Conservation (phyloP, 2,329 filamentous ascomycete genomes). For the Aspergillus fumigatus region DNA sequence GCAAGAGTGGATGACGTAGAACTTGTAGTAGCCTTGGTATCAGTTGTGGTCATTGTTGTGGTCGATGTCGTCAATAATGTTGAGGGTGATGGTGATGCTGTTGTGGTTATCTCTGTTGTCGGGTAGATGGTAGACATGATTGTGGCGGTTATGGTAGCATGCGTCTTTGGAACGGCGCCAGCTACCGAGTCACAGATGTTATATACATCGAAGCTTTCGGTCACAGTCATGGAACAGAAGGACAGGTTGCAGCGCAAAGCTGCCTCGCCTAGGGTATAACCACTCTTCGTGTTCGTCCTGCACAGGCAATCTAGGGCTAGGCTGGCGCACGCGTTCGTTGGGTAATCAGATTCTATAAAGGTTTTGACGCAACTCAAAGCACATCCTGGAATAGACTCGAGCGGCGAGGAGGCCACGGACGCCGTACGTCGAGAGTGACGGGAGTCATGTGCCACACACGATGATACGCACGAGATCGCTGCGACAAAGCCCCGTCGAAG, state of each 20-base stretch:
- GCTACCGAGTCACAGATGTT: conserved; percentile 52
- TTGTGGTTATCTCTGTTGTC: conserved; percentile 2
- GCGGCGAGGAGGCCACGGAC: conserved; percentile 24
- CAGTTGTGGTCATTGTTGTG: conserved; percentile 3
- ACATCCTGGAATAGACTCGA: conserved; percentile 52
- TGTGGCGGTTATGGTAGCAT: conserved; percentile 36
- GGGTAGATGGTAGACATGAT: conserved; percentile 16
- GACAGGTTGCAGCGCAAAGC: conserved; percentile 63
- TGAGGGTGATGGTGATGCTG: background rate
- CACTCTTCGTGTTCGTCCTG: conserved; percentile 52
- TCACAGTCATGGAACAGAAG: conserved; percentile 49
- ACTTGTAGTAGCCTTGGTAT: background rate
- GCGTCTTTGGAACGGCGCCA: conserved; percentile 31
- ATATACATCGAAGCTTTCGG: conserved; percentile 42
- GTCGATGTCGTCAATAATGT: conserved; percentile 1
- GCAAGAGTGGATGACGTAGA: conserved; percentile 8
- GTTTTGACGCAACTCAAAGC: conserved; percentile 57
- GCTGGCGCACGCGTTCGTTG: conserved; percentile 45
- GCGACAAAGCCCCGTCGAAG: conserved; percentile 23
- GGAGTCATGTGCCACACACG: conserved; percentile 20
- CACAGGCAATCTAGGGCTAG: conserved; percentile 62
- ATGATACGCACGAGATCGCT: conserved; percentile 18
- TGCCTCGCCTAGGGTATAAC: conserved; percentile 68
- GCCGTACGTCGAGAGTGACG: conserved; percentile 12
- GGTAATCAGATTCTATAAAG: conserved; percentile 60